These are phyloP conservation scores for Rhodosporidiobolus sp. DNA, from an alignment of 768 basidiomycete genomes.

Conservation along the genomic window DNA sequence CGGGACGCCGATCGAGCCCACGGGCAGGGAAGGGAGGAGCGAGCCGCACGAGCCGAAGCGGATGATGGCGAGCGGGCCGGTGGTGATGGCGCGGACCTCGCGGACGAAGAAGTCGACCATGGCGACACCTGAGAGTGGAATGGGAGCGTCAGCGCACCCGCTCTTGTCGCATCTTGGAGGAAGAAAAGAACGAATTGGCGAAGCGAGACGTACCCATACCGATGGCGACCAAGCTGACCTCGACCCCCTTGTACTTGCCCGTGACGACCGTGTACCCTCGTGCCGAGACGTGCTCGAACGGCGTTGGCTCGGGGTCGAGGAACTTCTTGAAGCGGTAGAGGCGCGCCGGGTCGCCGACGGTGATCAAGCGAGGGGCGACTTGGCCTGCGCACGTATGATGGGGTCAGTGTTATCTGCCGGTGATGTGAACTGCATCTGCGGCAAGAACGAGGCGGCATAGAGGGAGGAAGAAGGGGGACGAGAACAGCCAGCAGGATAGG, in stretches of 20 bases:
- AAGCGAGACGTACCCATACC: slow-evolving; percentile 64
- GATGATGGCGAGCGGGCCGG: slow-evolving; percentile 60
- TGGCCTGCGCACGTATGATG: slow-evolving; percentile 62
- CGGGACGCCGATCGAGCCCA: slow-evolving; percentile 74
- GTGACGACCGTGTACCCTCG: slow-evolving; percentile 73
- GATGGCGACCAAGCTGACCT: slow-evolving; percentile 71
- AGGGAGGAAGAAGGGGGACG: not conserved
- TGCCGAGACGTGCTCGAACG: slow-evolving; percentile 65
- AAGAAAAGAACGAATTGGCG: not conserved
- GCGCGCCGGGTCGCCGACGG: slow-evolving; percentile 70
- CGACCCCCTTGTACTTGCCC: slow-evolving; percentile 62
- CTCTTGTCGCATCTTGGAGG: not conserved
- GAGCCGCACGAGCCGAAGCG: slow-evolving; percentile 76
- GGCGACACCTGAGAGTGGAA: slow-evolving; percentile 47
- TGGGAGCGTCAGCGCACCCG: too few species aligned
- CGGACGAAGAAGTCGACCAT: slow-evolving; percentile 84
- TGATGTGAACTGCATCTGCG: not conserved
- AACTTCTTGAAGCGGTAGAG: slow-evolving; percentile 60
- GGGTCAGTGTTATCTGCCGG: not conserved
- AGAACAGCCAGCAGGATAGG: not conserved
- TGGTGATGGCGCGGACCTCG: slow-evolving; percentile 70
- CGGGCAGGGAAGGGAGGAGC: slow-evolving; percentile 60
- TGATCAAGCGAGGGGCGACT: slow-evolving; percentile 77
- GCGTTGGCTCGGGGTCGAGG: slow-evolving; percentile 55
- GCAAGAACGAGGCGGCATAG: not conserved